These are phyloP conservation scores for Alternaria brassicicola DNA, from an alignment of 2,329 filamentous ascomycete species.

Conservation along the genomic window DNA sequence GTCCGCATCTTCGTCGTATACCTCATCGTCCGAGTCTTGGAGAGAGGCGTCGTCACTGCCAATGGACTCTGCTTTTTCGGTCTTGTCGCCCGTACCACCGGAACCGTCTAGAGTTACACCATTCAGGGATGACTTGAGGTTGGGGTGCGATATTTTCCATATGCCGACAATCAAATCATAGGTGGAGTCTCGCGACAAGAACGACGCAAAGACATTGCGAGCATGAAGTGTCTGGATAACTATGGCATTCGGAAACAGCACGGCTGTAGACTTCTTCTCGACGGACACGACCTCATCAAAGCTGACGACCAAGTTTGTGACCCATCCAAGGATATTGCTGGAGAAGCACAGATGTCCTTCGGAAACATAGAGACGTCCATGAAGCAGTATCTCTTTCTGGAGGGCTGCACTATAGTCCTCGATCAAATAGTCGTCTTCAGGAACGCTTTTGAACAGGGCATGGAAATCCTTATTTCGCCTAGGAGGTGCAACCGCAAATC, in stretches of 20 bases:
- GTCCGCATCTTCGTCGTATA: constrained; percentile 80
- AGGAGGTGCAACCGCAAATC: constrained; percentile 94
- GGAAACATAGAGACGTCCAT: constrained; percentile 92
- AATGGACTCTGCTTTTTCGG: constrained; percentile 76
- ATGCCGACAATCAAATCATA: constrained; percentile 98
- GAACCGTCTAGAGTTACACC: constrained; percentile 78
- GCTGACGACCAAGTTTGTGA: constrained; percentile 95
- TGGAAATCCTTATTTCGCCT: constrained; percentile 97
- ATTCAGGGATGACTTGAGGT: constrained; percentile 87
- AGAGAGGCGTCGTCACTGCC: constrained; percentile 56
- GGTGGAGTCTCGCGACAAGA: constrained; percentile 91
- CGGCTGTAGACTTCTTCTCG: constrained; percentile 93
- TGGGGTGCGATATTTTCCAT: constrained; percentile 96
- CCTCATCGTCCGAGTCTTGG: constrained; percentile 74
- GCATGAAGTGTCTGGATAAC: constrained; percentile 96
- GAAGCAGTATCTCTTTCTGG: constrained; percentile 92
- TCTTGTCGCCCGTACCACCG: constrained; percentile 80
- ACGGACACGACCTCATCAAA: constrained; percentile 98
- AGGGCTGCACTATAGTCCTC: constrained; percentile 98
- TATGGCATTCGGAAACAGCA: constrained; percentile 96
- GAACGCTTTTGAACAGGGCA: constrained; percentile 90
- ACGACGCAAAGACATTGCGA: constrained; percentile 93
- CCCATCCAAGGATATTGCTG: constrained; percentile 98
- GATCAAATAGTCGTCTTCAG: constrained; percentile 96
- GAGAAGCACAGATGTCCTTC: constrained; percentile 98